A percentile compares a stretch with the other conserved stretches of the same genome.
phyloP scores from a whole-genome alignment of 371 early-diverging fungal genomes.

The Mucor piriformis region DNA sequence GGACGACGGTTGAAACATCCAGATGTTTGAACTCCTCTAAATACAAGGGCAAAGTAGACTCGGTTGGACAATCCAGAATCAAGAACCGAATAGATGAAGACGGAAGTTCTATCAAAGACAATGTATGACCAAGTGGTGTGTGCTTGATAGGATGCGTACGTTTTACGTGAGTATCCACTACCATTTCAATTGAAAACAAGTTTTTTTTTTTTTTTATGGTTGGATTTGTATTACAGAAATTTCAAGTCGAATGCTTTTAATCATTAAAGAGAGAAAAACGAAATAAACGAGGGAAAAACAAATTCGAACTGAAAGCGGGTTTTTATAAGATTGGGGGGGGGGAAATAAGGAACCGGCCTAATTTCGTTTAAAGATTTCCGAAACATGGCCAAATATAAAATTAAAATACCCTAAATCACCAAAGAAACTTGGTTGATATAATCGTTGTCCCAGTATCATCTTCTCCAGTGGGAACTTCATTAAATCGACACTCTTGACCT shows the following conservation, averaged over 20 bases:
- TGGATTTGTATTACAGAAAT: background rate
- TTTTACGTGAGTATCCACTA: background rate
- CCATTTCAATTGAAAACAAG: background rate
- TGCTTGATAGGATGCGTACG: background rate
- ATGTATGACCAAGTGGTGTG: conserved; percentile 55
- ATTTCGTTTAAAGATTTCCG: conserved; percentile 4
- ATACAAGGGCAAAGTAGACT: conserved; percentile 78
- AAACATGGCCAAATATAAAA: conserved; percentile 7
- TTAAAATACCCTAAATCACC: conserved; percentile 8
- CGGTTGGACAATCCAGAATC: conserved; percentile 90
- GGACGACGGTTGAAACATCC: conserved; percentile 83
- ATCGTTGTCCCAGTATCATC: conserved; percentile 3
- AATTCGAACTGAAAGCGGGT: background rate
- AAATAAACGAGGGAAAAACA: background rate
- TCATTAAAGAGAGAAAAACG: background rate
- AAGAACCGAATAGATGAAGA: conserved; percentile 68
- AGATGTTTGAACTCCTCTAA: conserved; percentile 72
- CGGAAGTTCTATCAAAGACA: conserved; percentile 52
- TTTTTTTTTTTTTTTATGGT: background rate
- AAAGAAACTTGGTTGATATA: conserved; percentile 23
- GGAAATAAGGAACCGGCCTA: background rate
- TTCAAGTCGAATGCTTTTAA: background rate
- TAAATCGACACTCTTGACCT: background rate
- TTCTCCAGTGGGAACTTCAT: background rate
- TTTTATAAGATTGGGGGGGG: too few relatives aligned